These are phyloP conservation scores for Yarrowia sp. DNA, from an alignment of 805 yeast genomes.

Conservation along the genomic window DNA sequence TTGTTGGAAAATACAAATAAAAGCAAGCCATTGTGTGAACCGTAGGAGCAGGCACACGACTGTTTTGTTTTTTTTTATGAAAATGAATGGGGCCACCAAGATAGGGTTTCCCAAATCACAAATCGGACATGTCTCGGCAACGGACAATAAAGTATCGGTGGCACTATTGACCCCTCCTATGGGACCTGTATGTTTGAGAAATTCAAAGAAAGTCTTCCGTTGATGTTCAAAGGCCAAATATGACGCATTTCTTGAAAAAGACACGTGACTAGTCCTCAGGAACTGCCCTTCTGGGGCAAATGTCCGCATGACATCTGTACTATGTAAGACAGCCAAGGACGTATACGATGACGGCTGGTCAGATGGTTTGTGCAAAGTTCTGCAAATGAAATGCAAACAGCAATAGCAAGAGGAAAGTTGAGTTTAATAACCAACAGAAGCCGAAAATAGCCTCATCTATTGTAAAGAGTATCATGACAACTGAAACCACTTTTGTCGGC, in stretches of 20 bases:
- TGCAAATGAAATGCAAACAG: conserved; percentile 13
- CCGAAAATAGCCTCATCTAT: neutral
- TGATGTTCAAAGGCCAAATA: neutral
- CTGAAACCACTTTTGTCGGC: neutral
- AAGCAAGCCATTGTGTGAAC: too few relatives aligned
- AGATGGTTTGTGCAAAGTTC: neutral
- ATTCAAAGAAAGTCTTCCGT: too few relatives aligned
- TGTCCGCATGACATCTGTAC: neutral
- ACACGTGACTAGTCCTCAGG: neutral
- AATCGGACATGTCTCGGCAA: neutral
- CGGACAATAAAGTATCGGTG: neutral
- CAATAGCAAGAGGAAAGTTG: neutral
- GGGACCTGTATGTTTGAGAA: too few relatives aligned
- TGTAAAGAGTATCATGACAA: neutral
- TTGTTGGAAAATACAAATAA: too few relatives aligned
- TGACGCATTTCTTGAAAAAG: neutral
- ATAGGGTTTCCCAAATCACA: neutral
- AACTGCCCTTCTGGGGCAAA: neutral
- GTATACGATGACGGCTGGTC: conserved; percentile 12
- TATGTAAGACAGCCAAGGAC: neutral
- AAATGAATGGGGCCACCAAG: neutral
- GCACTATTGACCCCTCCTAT: neutral
- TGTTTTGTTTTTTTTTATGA: neutral
- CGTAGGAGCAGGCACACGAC: neutral
- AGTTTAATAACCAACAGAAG: neutral